Conservation (phyloP, 108 stramenopile species). For the Chaetoceros tenuissimus region DNA sequence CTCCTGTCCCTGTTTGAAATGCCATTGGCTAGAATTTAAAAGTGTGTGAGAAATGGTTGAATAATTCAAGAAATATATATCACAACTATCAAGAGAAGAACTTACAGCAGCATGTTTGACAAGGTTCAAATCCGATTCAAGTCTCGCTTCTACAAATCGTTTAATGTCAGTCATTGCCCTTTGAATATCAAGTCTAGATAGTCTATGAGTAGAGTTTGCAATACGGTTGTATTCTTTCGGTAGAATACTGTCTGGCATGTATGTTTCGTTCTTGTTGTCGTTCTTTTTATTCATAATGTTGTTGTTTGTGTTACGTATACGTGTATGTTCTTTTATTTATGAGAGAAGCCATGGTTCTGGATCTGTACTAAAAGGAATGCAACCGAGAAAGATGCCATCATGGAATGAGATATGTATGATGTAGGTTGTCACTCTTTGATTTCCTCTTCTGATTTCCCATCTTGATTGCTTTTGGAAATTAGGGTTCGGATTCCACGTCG, state of each 20-base stretch:
- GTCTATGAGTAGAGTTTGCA: conserved; percentile 26
- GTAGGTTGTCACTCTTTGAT: too few species aligned
- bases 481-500: too few species aligned
- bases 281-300: too few species aligned
- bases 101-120: conserved; percentile 15
- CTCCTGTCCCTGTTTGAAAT: conserved; percentile 27
- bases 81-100: not conserved
- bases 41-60: not conserved
- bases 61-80: not conserved
- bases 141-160: conserved; percentile 24
- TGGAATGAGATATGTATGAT: too few species aligned
- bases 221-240: conserved; percentile 20
- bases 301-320: too few species aligned
- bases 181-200: conserved; percentile 26
- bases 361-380: too few species aligned
- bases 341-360: too few species aligned
- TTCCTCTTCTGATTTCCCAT: too few species aligned
- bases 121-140: conserved; percentile 29
- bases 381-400: too few species aligned
- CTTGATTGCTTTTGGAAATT: too few species aligned
- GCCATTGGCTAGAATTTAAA: conserved; percentile 20
- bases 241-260: conserved; percentile 13
- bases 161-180: conserved; percentile 25
- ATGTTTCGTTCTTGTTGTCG: too few species aligned
- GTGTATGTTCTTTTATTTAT: too few species aligned